These are phyloP conservation scores for Fusarium keratoplasticum DNA, from an alignment of 2,329 filamentous ascomycete genomes.

Conservation along the genomic window DNA sequence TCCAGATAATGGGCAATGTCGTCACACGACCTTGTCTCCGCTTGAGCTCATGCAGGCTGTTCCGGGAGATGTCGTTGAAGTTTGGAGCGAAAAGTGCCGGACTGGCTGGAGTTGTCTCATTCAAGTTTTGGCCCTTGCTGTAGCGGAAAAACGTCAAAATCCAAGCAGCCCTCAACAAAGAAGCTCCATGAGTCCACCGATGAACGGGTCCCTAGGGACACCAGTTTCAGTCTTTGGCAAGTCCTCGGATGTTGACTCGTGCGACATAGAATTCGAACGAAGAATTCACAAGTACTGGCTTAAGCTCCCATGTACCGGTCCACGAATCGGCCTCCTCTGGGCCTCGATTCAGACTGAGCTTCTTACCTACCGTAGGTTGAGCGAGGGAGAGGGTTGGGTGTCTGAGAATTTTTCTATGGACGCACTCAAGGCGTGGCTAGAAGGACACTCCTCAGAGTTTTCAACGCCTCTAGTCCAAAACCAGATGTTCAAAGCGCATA, in stretches of 20 bases:
- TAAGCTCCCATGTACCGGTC: not conserved
- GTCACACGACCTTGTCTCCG: not conserved
- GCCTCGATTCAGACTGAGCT: conserved; percentile 24
- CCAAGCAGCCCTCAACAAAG: too few relatives aligned
- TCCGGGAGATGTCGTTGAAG: not conserved
- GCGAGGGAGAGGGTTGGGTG: conserved; percentile 4
- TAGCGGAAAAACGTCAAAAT: not conserved
- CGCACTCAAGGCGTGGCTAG: not conserved
- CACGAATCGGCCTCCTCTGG: conserved; percentile 14
- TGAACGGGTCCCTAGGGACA: too few relatives aligned
- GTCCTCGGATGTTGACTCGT: not conserved
- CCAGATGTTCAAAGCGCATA: not conserved
- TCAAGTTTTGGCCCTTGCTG: not conserved
- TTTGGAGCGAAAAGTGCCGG: conserved; percentile 2
- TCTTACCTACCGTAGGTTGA: conserved; percentile 15
- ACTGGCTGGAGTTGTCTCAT: conserved; percentile 2
- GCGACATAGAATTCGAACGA: not conserved
- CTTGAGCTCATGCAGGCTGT: conserved; percentile 4
- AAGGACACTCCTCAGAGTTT: not conserved
- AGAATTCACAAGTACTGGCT: not conserved
- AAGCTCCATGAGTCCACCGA: too few relatives aligned
- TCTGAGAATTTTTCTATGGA: conserved; percentile 15
- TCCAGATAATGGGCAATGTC: not conserved
- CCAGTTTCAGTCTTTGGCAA: not conserved
- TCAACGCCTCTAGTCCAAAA: not conserved